Conservation (phyloP, 1,284 basidiomycete genomes). For the Pyrrhoderma noxium region DNA sequence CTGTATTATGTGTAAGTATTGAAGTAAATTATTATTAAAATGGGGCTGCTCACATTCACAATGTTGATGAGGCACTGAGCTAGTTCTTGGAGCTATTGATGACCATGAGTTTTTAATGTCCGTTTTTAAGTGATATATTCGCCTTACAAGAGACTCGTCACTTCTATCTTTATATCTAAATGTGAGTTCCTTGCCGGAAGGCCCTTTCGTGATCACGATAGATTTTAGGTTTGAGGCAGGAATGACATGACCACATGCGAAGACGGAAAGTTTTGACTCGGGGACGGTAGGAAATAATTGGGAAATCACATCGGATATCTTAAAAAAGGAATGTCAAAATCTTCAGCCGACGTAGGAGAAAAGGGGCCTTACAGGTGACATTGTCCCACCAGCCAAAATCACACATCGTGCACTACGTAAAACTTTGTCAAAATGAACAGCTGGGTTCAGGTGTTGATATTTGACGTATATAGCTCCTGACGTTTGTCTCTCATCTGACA, state of each 20-base stretch:
- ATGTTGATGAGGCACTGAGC: constrained; percentile 81
- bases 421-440: constrained; percentile 79
- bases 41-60: constrained; percentile 47
- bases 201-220: constrained; percentile 72
- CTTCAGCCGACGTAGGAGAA: background rate
- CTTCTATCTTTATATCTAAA: constrained; percentile 79
- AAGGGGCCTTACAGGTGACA: constrained; percentile 72
- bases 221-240: constrained; percentile 75
- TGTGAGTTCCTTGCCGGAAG: constrained; percentile 67
- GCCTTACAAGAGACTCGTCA: constrained; percentile 59
- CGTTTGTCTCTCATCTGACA: constrained; percentile 36
- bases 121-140: background rate
- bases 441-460: constrained; percentile 93
- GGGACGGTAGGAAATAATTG: constrained; percentile 77
- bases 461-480: constrained; percentile 60
- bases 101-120: background rate
- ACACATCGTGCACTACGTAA: constrained; percentile 76
- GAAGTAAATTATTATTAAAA: background rate
- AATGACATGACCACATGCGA: constrained; percentile 93
- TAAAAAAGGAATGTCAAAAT: constrained; percentile 1
- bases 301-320: constrained; percentile 84
- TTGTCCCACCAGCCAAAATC: constrained; percentile 91
- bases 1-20: background rate
- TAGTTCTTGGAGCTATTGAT: constrained; percentile 67
- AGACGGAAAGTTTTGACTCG: constrained; percentile 57